Evolutionary conservation across 2,329 filamentous ascomycete species (phyloP).

Genomic region (Paraphoma chrysanthemicola): DNA sequence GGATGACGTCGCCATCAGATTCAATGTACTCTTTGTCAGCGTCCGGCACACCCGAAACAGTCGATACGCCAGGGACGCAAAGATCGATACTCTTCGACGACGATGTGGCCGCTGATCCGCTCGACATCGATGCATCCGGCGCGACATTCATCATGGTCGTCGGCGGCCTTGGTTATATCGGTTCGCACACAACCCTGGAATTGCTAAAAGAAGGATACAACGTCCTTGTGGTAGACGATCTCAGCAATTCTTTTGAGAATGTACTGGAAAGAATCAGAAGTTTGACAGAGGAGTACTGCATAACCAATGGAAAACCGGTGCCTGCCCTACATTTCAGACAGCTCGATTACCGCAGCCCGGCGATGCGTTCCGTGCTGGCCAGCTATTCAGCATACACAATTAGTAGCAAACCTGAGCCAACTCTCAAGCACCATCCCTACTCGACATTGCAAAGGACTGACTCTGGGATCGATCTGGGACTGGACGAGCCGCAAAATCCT

Average conservation of each 20-base stretch:
- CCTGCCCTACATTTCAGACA: slow-evolving; percentile 56
- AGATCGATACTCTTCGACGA: slow-evolving; percentile 57
- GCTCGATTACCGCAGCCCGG: slow-evolving; percentile 55
- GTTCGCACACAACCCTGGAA: slow-evolving; percentile 63
- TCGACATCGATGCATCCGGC: slow-evolving; percentile 45
- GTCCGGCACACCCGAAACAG: slow-evolving; percentile 28
- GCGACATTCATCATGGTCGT: slow-evolving; percentile 59
- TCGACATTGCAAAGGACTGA: slow-evolving; percentile 37
- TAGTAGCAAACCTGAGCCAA: slow-evolving; percentile 20
- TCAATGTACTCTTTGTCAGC: slow-evolving; percentile 38
- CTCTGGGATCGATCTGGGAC: slow-evolving; percentile 39
- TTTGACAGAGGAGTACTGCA: slow-evolving; percentile 49
- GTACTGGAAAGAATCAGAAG: slow-evolving; percentile 46
- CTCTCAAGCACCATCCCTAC: slow-evolving; percentile 32
- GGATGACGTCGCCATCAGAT: slow-evolving; percentile 35
- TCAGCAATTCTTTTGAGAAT: slow-evolving; percentile 55
- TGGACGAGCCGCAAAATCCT: slow-evolving; percentile 28
- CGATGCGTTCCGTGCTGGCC: slow-evolving; percentile 53
- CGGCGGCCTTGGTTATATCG: slow-evolving; percentile 63
- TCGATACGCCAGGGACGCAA: slow-evolving; percentile 55
- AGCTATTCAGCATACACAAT: slow-evolving; percentile 47
- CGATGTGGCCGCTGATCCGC: slow-evolving; percentile 52
- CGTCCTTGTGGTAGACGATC: slow-evolving; percentile 56
- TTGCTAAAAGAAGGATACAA: slow-evolving; percentile 62
- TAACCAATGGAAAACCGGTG: slow-evolving; percentile 48